Evolutionary conservation across 2,329 filamentous ascomycete species (phyloP).

Genomic region (Cercospora citrullina): DNA sequence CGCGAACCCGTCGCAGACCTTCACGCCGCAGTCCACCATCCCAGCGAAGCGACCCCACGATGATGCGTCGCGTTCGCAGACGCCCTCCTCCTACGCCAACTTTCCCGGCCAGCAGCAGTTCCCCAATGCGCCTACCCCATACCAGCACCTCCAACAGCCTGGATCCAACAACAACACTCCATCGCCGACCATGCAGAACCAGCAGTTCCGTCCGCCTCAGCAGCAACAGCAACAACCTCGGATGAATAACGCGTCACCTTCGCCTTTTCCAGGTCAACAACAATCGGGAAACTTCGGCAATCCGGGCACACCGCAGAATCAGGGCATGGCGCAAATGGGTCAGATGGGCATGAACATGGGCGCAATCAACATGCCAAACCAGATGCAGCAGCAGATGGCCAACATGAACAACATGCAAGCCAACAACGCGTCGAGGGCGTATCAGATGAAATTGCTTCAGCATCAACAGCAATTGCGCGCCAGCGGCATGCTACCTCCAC

Average conservation of each 20-base stretch:
- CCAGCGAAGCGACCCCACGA: conserved; percentile 92
- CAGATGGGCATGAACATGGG: conserved; percentile 45
- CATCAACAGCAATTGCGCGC: conserved; percentile 66
- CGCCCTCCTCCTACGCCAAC: conserved; percentile 63
- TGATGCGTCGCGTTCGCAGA: conserved; percentile 79
- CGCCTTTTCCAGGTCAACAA: conserved; percentile 63
- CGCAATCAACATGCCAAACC: conserved; percentile 41
- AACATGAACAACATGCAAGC: conserved; percentile 48
- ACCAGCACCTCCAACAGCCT: conserved; percentile 73
- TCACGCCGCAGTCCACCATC: conserved; percentile 81
- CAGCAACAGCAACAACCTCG: conserved; percentile 60
- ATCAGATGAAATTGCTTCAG: conserved; percentile 81
- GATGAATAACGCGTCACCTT: conserved; percentile 88
- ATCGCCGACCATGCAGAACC: conserved; percentile 87
- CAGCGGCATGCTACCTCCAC: conserved; percentile 36
- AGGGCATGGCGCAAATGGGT: conserved; percentile 33
- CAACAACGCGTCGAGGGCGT: conserved; percentile 73
- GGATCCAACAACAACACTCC: conserved; percentile 82
- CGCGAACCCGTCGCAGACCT: conserved; percentile 73
- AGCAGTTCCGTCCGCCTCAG: conserved; percentile 62
- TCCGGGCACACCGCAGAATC: conserved; percentile 30
- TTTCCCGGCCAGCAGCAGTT: conserved; percentile 60
- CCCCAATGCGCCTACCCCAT: conserved; percentile 66
- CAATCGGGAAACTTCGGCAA: conserved; percentile 44
- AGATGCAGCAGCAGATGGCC: conserved; percentile 46